A percentile compares a stretch with the other conserved stretches of the same genome.
These are phyloP conservation scores for Periconia macrospinosa DNA, from an alignment of 2,329 filamentous ascomycete species.

Conservation along the genomic window DNA sequence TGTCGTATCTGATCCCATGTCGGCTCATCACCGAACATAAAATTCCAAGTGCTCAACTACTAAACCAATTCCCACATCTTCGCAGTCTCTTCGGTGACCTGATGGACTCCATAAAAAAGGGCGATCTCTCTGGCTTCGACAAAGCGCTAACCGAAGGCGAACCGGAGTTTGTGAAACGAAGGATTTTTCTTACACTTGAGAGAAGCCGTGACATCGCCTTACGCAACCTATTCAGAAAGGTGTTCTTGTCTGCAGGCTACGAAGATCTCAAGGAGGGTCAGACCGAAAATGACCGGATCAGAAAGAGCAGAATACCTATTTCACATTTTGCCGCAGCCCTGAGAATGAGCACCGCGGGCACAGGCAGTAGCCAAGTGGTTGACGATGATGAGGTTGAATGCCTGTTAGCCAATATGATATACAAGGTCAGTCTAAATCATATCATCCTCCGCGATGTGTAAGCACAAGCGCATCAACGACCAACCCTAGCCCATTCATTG, in stretches of 20 bases:
- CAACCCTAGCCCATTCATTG: slow-evolving; percentile 14
- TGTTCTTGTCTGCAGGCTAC: slow-evolving; percentile 82
- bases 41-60: slow-evolving; percentile 71
- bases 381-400: slow-evolving; percentile 96
- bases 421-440: slow-evolving; percentile 69
- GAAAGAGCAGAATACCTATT: slow-evolving; percentile 76
- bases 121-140: slow-evolving; percentile 83
- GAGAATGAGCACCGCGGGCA: slow-evolving; percentile 66
- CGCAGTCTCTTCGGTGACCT: slow-evolving; percentile 79
- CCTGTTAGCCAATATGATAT: slow-evolving; percentile 92
- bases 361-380: slow-evolving; percentile 58
- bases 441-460: not conserved
- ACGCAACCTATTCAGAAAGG: slow-evolving; percentile 88
- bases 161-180: slow-evolving; percentile 87
- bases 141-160: slow-evolving; percentile 77
- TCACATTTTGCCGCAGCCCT: slow-evolving; percentile 85
- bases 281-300: slow-evolving; percentile 62
- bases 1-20: slow-evolving; percentile 93
- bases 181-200: slow-evolving; percentile 94
- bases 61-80: slow-evolving; percentile 75
- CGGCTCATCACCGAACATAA: slow-evolving; percentile 85
- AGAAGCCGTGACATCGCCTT: slow-evolving; percentile 88
- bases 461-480: not conserved
- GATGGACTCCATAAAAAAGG: slow-evolving; percentile 75
- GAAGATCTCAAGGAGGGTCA: slow-evolving; percentile 71